Base-by-base conservation (phyloP, 1,284 basidiomycete species). In the Boletus semigastroideus region DNA sequence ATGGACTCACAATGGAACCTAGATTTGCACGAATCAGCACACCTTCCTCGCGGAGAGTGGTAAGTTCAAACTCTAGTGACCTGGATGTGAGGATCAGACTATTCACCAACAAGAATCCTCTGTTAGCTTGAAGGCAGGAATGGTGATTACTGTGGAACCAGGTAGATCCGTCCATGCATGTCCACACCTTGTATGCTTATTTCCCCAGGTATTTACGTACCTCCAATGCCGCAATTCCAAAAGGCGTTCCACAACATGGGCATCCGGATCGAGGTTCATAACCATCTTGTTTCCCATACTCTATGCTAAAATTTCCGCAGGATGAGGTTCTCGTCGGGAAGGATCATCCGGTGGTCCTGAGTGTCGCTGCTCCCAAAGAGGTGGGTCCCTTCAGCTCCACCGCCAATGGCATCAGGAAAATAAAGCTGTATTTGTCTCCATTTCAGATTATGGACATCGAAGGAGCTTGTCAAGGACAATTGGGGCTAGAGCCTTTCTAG, bases 101-200 rank as follows among this genome's bases (percentile, higher is more conserved):
- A 22, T 47, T 27, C 42, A 16, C 16, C 38, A 37, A 65, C 56
- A 59, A 48, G 48, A 53, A 46, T 37, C 33, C 31, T 33, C 41
- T 46, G 16, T 11, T 36, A 78, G 87, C 31, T 67, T 94, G 47
- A 78, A 83, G 59, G 77, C 77, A 10, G 93, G 92, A 1, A 95
- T 93, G 82, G 91, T 96, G 8, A 82, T 97, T 42, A 96, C 92
- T 5, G 82, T 92, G 52, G 90, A 92, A 61, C 89, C 89, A 56
- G 87, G 86, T 83, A 62, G 46, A 69, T 65, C 48, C 50, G 49
- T 31, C 20, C 31, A 36, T 31, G 25, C 30, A 48, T 34, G 51
- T 55, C 9, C 31, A 17, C 13, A 19, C 25, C 19, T 48, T 20
- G 38, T 45, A 37, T 38, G 46, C 36, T 46, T 46, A 46, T 58